Conservation (phyloP, 2,329 filamentous ascomycete species). For the Colletotrichum aenigma region DNA sequence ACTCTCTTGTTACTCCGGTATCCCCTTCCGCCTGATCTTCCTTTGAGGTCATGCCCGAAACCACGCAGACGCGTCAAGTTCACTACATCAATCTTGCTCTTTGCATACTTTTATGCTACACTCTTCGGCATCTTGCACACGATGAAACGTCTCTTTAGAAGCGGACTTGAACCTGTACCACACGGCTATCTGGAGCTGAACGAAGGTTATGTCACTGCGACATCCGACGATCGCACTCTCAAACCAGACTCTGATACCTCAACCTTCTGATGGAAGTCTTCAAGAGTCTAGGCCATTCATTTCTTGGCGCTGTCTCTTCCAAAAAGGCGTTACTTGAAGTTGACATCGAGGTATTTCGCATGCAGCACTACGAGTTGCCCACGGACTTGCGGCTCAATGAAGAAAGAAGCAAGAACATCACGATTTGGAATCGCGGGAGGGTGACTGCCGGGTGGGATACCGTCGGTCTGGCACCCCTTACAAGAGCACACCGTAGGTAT, state of each 20-base stretch:
- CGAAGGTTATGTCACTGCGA: neutral
- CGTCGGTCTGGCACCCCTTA: neutral
- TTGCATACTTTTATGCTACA: rapidly evolving
- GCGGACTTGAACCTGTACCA: neutral
- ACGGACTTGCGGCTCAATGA: neutral
- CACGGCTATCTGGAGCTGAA: rapidly evolving
- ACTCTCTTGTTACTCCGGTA: rapidly evolving
- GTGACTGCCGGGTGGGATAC: neutral
- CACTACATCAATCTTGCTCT: no score
- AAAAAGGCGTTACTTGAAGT: rapidly evolving
- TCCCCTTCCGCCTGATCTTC: rapidly evolving
- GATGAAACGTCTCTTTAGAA: neutral
- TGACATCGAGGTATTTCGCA: neutral
- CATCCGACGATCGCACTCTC: neutral
- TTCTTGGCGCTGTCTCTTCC: neutral
- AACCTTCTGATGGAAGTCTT: rapidly evolving
- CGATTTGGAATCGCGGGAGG: neutral
- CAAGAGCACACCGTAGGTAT: neutral
- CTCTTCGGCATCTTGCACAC: neutral
- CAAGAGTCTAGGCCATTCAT: neutral
- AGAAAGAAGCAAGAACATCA: neutral
- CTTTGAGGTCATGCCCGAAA: no score
- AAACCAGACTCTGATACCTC: neutral
- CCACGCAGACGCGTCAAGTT: no score
- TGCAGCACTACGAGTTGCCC: neutral